These are phyloP conservation scores for Aspergillus versicolor DNA, from an alignment of 2,329 filamentous ascomycete genomes.

Conservation along the genomic window DNA sequence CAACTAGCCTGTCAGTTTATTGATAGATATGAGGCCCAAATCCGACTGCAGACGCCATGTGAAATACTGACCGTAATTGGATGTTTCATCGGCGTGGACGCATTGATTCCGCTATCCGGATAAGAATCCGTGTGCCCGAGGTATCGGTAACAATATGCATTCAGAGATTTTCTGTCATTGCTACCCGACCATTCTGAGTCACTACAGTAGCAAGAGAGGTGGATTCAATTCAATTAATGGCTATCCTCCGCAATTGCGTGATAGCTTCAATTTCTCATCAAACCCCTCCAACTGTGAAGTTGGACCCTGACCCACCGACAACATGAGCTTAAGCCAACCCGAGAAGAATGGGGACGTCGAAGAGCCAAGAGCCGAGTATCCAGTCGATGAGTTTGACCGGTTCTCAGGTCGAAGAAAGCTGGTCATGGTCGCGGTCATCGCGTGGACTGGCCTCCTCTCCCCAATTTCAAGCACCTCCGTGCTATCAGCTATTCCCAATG, in stretches of 20 bases:
- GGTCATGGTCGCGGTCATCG: conserved; percentile 8
- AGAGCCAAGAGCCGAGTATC: not conserved
- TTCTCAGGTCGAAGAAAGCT: conserved; percentile 1
- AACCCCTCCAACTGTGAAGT: not conserved
- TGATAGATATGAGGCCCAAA: not conserved
- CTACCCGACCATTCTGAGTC: not conserved
- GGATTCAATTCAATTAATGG: not conserved
- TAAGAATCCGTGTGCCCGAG: not conserved
- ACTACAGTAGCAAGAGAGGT: not conserved
- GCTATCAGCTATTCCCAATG: conserved; percentile 71
- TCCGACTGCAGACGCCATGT: not conserved
- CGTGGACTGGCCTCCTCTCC: conserved; percentile 9
- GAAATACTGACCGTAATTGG: not conserved
- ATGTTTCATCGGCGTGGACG: not conserved
- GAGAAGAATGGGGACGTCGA: not conserved
- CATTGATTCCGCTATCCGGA: not conserved
- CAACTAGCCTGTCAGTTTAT: not conserved
- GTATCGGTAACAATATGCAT: not conserved
- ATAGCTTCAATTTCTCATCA: not conserved
- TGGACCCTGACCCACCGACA: not conserved
- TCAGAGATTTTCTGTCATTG: not conserved
- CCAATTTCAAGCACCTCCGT: conserved; percentile 58
- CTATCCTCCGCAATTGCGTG: not conserved
- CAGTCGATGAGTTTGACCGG: conserved; percentile 2
- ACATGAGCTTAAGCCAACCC: not conserved